Evolutionary conservation across 108 stramenopile species (phyloP).

Genomic region (Aurantiochytrium sp.): DNA sequence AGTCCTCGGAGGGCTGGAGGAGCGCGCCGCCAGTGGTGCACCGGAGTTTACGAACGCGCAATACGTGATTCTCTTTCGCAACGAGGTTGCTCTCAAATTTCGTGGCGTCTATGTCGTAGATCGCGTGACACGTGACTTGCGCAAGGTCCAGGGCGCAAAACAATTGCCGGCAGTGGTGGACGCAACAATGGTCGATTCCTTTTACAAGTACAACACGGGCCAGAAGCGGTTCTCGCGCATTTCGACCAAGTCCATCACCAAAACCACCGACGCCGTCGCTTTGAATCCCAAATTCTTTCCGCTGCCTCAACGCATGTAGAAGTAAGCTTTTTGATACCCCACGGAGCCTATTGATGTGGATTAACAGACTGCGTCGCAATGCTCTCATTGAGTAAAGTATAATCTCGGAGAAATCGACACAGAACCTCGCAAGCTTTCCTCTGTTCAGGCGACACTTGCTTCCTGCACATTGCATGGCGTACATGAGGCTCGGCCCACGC

Average conservation of each 20-base stretch:
- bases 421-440: no score
- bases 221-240: constrained; percentile 2
- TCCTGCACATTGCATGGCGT: no score
- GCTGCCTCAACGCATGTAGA: not conserved
- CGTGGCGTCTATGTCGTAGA: not conserved
- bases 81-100: not conserved
- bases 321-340: not conserved
- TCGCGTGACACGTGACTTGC: not conserved
- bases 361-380: no score
- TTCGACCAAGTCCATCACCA: not conserved
- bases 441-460: no score
- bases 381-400: no score
- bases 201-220: constrained; percentile 10
- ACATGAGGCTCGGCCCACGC: no score
- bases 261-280: not conserved
- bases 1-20: not conserved
- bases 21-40: not conserved
- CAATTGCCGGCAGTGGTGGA: not conserved
- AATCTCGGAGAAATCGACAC: no score
- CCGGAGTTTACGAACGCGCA: not conserved
- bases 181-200: not conserved
- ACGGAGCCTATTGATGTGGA: no score
- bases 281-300: not conserved
- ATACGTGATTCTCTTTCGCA: constrained; percentile 10
- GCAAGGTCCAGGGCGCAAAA: not conserved